phyloP scores from a whole-genome alignment of 1,284 basidiomycete genomes.

The Moesziomyces parantarcticus region DNA sequence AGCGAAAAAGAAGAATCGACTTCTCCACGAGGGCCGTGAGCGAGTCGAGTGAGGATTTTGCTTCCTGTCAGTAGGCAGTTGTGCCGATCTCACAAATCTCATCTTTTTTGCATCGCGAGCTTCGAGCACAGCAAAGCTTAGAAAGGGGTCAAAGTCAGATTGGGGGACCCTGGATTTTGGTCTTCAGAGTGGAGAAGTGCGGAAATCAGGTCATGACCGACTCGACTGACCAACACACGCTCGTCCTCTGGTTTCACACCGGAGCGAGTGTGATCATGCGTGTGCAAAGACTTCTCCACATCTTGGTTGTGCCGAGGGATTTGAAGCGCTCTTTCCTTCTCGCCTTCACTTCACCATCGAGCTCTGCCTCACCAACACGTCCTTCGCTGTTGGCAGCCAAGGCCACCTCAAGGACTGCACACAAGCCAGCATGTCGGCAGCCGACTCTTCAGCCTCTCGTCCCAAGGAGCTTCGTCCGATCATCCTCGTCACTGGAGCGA shows the following conservation, averaged over 20 bases:
- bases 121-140: too few species aligned
- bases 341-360: background rate
- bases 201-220: conserved; percentile 21
- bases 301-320: background rate
- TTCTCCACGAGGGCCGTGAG: background rate
- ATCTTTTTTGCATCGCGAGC: too few species aligned
- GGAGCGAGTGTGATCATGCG: background rate
- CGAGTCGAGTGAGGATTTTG: background rate
- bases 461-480: conserved; percentile 52
- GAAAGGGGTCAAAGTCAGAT: conserved; percentile 4
- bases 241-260: too few species aligned
- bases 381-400: background rate
- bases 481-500: conserved; percentile 65
- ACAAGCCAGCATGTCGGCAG: conserved; percentile 17
- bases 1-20: background rate
- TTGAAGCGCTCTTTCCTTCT: background rate
- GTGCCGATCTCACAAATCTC: too few species aligned
- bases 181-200: background rate
- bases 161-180: too few species aligned
- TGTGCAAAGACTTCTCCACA: background rate
- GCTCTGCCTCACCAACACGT: background rate
- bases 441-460: conserved; percentile 16
- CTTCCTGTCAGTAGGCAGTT: background rate
- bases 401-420: background rate
- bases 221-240: too few species aligned